Percentiles rank a stretch among this genome's conserved stretches.
These are phyloP conservation scores for Epichloe sylvatica DNA, from an alignment of 2,329 filamentous ascomycete species.

Conservation along the genomic window DNA sequence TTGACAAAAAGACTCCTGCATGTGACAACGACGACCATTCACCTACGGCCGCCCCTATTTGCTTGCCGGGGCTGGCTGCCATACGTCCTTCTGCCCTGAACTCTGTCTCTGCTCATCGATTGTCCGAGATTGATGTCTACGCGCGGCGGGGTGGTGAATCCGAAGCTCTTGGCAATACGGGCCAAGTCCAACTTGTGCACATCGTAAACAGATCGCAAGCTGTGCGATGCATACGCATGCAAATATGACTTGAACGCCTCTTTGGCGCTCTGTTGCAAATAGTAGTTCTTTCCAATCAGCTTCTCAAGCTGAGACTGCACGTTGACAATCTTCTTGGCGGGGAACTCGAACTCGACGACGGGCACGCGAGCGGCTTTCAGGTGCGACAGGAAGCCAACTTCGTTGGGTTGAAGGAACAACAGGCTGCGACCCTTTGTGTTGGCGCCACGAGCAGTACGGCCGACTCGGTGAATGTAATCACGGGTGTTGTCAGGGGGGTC, in stretches of 20 bases:
- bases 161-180: conserved; percentile 74
- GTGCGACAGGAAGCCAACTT: conserved; percentile 84
- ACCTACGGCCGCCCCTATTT: conserved; percentile 10
- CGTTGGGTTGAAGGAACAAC: conserved; percentile 84
- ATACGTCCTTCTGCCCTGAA: conserved; percentile 51
- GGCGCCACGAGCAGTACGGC: conserved; percentile 77
- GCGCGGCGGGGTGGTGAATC: conserved; percentile 62
- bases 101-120: conserved; percentile 61
- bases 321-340: conserved; percentile 79
- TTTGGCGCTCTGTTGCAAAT: conserved; percentile 76
- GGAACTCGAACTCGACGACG: conserved; percentile 92
- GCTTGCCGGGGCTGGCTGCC: conserved; percentile 62
- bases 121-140: conserved; percentile 75
- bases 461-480: conserved; percentile 92
- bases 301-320: conserved; percentile 87
- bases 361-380: conserved; percentile 85
- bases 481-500: conserved; percentile 84
- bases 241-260: conserved; percentile 79
- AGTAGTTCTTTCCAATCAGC: conserved; percentile 90
- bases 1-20: neutral
- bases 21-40: neutral
- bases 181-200: conserved; percentile 71
- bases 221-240: conserved; percentile 79
- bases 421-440: conserved; percentile 76
- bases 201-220: conserved; percentile 49